Evolutionary conservation across 495 filamentous ascomycete species (phyloP), one percentile per base, ranked within the genome.

Genomic region (Pyrenopolyporus hunteri): DNA sequence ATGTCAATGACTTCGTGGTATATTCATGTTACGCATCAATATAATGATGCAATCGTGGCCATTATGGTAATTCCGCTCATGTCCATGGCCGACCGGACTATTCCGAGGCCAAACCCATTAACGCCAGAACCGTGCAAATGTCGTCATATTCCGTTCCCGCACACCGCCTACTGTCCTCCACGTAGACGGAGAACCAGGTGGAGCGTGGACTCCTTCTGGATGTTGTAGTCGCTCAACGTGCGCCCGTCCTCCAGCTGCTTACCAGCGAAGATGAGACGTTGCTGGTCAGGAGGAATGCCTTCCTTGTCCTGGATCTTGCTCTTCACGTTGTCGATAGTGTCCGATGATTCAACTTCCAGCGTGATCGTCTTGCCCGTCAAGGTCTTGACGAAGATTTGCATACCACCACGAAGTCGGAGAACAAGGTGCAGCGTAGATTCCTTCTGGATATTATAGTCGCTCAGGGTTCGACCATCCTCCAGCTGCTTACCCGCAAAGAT

Each of bases 381-480:
- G 6, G 92, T 94, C 86, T 96, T 96, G 67, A 95, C 91, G 73
- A 95, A 95, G 63, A 95, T 93, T 70, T 95, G 91, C 90, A 94
- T 94, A 77, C 93, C 93, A 86, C 93, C 93, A 82, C 93, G 92
- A 9, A 98, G 89, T 74, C 94, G 90, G 53, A 98, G 91, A 39
- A 98, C 94, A 63, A 98, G 79, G 78, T 98, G 94, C 9, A 98
- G 83, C n/a, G 94, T 98, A 33, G 89, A 92, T 76, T 98, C 94
- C 80, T 98, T 98, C 76, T 98, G 94, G 47, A 98, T 98, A 82
- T 98, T 98, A 85, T 98, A 98, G 72, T 98, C 94, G 59, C 86
- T 90, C 1, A 98, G 81, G n/a, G 93, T 98, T 13, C 93, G 90
- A 19, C 88, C 88, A 69, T 91, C 88, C 68, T 91, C 84, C 6